Evolutionary conservation across 345 rosid species (phyloP).

Genomic region (Kernera saxatilis): DNA sequence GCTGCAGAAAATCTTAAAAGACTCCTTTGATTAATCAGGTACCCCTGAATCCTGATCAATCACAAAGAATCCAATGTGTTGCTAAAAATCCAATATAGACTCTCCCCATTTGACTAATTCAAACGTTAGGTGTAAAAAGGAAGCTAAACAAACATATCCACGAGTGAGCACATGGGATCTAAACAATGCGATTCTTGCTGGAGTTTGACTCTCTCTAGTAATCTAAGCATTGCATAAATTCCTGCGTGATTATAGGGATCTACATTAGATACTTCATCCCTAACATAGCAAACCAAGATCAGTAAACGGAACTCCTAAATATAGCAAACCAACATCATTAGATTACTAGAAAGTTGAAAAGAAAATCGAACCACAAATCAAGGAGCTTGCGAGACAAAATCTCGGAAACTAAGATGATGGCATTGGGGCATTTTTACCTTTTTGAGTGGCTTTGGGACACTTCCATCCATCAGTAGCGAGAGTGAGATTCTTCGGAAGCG

Average conservation of each 20-base stretch:
- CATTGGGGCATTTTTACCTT: constrained; percentile 35
- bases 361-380: neutral
- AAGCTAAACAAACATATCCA: constrained; percentile 8
- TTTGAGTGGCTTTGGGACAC: constrained; percentile 46
- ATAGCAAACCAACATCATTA: neutral
- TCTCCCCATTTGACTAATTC: constrained; percentile 12
- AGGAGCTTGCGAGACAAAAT: neutral
- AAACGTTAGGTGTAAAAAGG: neutral
- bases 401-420: neutral
- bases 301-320: neutral
- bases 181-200: neutral
- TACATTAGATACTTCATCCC: neutral
- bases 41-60: neutral
- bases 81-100: neutral
- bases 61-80: neutral
- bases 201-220: constrained; percentile 15
- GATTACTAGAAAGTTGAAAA: too few species aligned
- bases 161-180: constrained; percentile 17
- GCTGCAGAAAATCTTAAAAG: neutral
- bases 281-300: neutral
- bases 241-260: neutral
- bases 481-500: constrained; percentile 59
- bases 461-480: constrained; percentile 74
- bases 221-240: neutral
- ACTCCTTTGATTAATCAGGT: constrained; percentile 3